phyloP scores from a whole-genome alignment of 352 stramenopile genomes.

The Phytophthora melonis region DNA sequence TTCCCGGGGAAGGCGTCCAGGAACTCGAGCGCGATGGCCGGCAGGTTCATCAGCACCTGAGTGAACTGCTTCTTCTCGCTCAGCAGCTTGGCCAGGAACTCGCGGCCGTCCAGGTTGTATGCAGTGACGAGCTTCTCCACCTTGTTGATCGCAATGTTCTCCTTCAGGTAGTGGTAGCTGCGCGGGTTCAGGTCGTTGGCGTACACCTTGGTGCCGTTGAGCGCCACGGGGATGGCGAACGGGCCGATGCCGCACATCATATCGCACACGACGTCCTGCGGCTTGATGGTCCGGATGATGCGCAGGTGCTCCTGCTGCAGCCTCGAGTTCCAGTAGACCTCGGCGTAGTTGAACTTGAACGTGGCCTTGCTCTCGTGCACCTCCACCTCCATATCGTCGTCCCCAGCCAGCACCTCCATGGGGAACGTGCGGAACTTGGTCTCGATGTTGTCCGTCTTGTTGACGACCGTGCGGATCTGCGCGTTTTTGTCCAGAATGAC shows the following conservation, averaged over 20 bases:
- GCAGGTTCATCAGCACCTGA: slow-evolving; percentile 98
- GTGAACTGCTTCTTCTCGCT: slow-evolving; percentile 74
- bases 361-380: slow-evolving; percentile 94
- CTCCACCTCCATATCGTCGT: slow-evolving; percentile 86
- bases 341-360: slow-evolving; percentile 96
- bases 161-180: slow-evolving; percentile 91
- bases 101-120: slow-evolving; percentile 95
- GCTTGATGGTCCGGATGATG: slow-evolving; percentile 85
- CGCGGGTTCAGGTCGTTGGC: slow-evolving; percentile 96
- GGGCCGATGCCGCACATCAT: slow-evolving; percentile 97
- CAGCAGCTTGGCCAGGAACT: slow-evolving; percentile 88
- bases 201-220: slow-evolving; percentile 85
- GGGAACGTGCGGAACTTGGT: slow-evolving; percentile 96
- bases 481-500: slow-evolving; percentile 98
- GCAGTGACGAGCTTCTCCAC: slow-evolving; percentile 73
- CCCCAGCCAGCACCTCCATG: slow-evolving; percentile 95
- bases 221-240: slow-evolving; percentile 94
- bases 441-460: slow-evolving; percentile 97
- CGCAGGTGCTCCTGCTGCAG: slow-evolving; percentile 95
- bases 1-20: slow-evolving; percentile 81
- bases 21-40: slow-evolving; percentile 94
- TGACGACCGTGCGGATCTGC: slow-evolving; percentile 96
- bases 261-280: slow-evolving; percentile 89
- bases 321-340: slow-evolving; percentile 98
- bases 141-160: slow-evolving; percentile 95